Conservation (phyloP, 2,329 filamentous ascomycete genomes). For the Lecanoromycetidae sp. region DNA sequence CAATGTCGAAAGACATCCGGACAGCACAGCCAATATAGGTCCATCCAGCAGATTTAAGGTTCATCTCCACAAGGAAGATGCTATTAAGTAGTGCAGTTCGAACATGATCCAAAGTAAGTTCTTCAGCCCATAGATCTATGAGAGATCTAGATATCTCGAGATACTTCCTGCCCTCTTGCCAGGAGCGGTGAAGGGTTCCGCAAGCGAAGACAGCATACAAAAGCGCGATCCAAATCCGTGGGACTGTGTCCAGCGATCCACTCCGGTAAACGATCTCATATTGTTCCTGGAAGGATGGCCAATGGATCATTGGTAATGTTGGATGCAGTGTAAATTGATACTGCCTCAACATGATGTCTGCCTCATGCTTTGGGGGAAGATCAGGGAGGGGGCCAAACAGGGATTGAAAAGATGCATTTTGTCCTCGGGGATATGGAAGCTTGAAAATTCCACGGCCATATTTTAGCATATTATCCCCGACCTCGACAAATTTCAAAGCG, state of each 20-base stretch:
- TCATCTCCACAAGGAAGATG: conserved; percentile 73
- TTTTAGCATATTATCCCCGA: conserved; percentile 58
- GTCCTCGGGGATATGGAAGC: conserved; percentile 50
- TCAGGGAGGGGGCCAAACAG: conserved; percentile 46
- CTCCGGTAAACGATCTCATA: conserved; percentile 65
- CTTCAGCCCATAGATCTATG: conserved; percentile 71
- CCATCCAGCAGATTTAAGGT: conserved; percentile 74
- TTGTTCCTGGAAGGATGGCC: conserved; percentile 66
- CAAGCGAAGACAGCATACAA: conserved; percentile 77
- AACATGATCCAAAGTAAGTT: conserved; percentile 63
- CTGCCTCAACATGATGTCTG: conserved; percentile 59
- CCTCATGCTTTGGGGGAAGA: conserved; percentile 57
- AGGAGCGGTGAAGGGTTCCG: conserved; percentile 60
- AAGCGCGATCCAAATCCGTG: conserved; percentile 62
- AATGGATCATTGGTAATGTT: conserved; percentile 75
- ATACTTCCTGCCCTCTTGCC: conserved; percentile 50
- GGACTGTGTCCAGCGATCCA: conserved; percentile 47
- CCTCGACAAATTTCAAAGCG: conserved; percentile 54
- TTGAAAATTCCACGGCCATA: conserved; percentile 71
- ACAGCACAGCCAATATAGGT: conserved; percentile 73
- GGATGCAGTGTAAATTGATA: conserved; percentile 70
- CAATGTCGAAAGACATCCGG: conserved; percentile 69
- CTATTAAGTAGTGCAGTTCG: conserved; percentile 60
- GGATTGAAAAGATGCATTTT: conserved; percentile 36
- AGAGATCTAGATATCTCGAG: conserved; percentile 58